Evolutionary conservation across 352 stramenopile species (phyloP).

Genomic region (Globisporangium orthogonon): DNA sequence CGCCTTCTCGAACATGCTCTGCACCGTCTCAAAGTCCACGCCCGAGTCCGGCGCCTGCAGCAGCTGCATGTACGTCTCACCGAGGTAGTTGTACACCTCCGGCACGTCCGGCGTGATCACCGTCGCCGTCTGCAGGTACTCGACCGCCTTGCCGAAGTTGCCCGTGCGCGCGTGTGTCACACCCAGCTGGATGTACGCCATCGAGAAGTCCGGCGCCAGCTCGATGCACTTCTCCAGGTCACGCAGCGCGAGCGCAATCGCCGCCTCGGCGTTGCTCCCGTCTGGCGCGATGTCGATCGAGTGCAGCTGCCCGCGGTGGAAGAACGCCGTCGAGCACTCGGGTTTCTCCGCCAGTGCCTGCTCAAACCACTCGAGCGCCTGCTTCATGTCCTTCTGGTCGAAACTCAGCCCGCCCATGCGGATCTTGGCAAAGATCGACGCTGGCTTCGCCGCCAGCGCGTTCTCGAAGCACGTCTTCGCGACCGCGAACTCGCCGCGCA

Average conservation of each 20-base stretch:
- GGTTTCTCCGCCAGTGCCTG: slow-evolving; percentile 57
- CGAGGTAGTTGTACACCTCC: slow-evolving; percentile 85
- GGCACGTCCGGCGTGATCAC: slow-evolving; percentile 66
- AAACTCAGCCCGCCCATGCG: slow-evolving; percentile 78
- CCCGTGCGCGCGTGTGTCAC: slow-evolving; percentile 67
- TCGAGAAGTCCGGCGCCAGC: slow-evolving; percentile 65
- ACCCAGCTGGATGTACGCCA: slow-evolving; percentile 80
- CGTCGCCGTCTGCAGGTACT: slow-evolving; percentile 56
- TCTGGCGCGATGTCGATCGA: slow-evolving; percentile 64
- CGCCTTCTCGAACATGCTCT: slow-evolving; percentile 78
- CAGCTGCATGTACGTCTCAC: slow-evolving; percentile 85
- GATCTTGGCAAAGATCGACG: slow-evolving; percentile 79
- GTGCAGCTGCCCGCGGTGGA: slow-evolving; percentile 77
- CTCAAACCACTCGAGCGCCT: slow-evolving; percentile 74
- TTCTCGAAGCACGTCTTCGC: slow-evolving; percentile 61
- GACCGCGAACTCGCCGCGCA: slow-evolving; percentile 66
- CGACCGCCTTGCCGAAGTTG: slow-evolving; percentile 65
- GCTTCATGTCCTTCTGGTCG: slow-evolving; percentile 72
- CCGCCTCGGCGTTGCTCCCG: slow-evolving; percentile 40
- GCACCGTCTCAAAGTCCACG: slow-evolving; percentile 50
- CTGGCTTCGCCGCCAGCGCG: slow-evolving; percentile 52
- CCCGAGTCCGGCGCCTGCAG: slow-evolving; percentile 39
- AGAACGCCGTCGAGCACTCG: slow-evolving; percentile 67
- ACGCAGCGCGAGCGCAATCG: slow-evolving; percentile 44
- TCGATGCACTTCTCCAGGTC: slow-evolving; percentile 72